A percentile compares a stretch with the other conserved stretches of the same genome.
Conservation (phyloP, 352 stramenopile genomes). For the Peronosclerospora sorghi region DNA sequence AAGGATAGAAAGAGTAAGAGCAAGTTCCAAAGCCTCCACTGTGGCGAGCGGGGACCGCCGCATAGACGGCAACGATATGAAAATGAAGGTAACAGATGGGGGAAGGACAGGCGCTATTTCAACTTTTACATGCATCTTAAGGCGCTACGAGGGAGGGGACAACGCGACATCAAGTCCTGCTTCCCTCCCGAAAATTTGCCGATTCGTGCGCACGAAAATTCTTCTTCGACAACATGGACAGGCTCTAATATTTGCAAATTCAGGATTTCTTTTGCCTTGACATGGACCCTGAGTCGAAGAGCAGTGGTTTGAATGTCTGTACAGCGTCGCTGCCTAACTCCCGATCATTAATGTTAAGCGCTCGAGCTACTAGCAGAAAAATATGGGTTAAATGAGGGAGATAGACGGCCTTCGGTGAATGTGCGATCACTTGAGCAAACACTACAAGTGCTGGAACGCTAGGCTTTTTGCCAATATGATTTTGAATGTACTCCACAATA, state of each 20-base stretch:
- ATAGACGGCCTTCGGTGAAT: constrained; percentile 72
- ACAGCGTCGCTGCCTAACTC: constrained; percentile 70
- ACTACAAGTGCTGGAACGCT: constrained; percentile 63
- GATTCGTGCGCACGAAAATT: too few relatives aligned
- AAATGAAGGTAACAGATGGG: too few relatives aligned
- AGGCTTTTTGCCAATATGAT: constrained; percentile 20
- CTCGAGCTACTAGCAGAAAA: constrained; percentile 74
- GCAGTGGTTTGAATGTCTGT: constrained; percentile 60
- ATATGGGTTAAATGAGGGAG: constrained; percentile 63
- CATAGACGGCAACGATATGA: too few relatives aligned
- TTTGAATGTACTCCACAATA: constrained; percentile 53
- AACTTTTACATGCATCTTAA: too few relatives aligned
- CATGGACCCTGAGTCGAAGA: constrained; percentile 74
- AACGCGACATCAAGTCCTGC: too few relatives aligned
- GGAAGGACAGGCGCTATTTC: too few relatives aligned
- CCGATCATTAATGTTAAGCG: constrained; percentile 60
- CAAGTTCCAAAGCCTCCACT: neutral
- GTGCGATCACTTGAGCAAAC: constrained; percentile 69
- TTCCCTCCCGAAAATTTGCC: too few relatives aligned
- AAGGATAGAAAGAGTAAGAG: constrained; percentile 1
- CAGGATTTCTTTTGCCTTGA: too few relatives aligned
- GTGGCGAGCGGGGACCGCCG: too few relatives aligned
- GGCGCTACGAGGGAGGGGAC: too few relatives aligned
- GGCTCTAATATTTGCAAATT: too few relatives aligned
- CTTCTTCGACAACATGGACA: too few relatives aligned